Base-by-base conservation (phyloP, 1,284 basidiomycete genomes). In the Omphalotus olearius region DNA sequence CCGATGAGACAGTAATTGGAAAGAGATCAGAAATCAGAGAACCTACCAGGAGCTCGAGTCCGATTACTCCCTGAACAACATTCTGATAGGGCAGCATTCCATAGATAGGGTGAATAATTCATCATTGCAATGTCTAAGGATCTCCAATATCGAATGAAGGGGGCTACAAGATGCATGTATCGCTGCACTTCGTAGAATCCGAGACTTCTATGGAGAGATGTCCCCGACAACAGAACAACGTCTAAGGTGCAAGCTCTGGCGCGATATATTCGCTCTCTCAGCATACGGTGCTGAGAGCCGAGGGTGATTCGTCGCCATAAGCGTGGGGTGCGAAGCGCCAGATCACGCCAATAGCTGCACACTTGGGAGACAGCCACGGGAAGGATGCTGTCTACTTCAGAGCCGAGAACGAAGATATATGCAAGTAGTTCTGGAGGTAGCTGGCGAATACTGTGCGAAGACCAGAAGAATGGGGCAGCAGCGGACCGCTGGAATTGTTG, bases 291-390 rank as follows among this genome's bases (percentile, higher is more conserved):
- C 37, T 75, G 66, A 30, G 74, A 69, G 56, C 69, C 67, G 51
- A 84, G 69, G 16, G 66, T 66, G 53, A 88, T 72, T 55, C 72
- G 72, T 53, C 79, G 69, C 85, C 85, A 88, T 45, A 88, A 67
- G 1, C 71, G 60, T 17, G 79, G 82, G 4, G 80, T 79, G 46
- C 30, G 30, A 33, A 33, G 30, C 7, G 30, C 30, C 7, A 33
- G 30, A 33, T 33, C 30, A 13, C 30, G 30, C 30, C 30, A 33
- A 33, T 33, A 33, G 30, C 30, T 33, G 30, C 30, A 33, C 54
- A 85, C 80, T 58, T 85, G 84, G 13, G 84, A 85, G 45, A 83
- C 69, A 41, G 67, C 66, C 53, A 86, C 56, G 17, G 83, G 79
- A 40, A 85, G 71, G 69, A 76, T 75, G 50, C 64, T 60, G 59